Evolutionary conservation across 2,329 filamentous ascomycete genomes (phyloP).

Genomic region (Podosphaera aphanis): DNA sequence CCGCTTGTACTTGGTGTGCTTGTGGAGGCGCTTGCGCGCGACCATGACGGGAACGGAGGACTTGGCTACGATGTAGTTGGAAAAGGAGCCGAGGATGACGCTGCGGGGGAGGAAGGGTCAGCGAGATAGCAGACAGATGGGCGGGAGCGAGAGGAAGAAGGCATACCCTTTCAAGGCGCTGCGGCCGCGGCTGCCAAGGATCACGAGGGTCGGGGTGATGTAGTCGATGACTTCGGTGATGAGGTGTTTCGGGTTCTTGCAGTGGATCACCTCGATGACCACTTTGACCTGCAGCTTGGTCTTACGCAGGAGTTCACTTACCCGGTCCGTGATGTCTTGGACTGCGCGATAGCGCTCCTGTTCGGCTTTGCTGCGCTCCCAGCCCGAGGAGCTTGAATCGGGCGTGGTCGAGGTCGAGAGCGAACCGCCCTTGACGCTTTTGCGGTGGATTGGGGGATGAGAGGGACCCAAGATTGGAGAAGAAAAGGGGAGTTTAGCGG

Average conservation of each 20-base stretch:
- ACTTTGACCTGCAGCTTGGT: conserved; percentile 81
- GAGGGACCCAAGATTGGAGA: conserved; percentile 8
- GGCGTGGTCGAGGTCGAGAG: conserved; percentile 5
- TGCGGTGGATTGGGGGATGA: conserved; percentile 6
- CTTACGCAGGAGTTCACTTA: conserved; percentile 69
- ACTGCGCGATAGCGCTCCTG: conserved; percentile 61
- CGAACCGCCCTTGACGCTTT: background rate
- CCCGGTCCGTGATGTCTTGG: conserved; percentile 62
- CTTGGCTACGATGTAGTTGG: conserved; percentile 91
- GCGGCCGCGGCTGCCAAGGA: conserved; percentile 74
- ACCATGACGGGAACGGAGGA: conserved; percentile 97
- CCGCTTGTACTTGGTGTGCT: conserved; percentile 62
- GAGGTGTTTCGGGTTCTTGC: conserved; percentile 90
- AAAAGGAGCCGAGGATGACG: conserved; percentile 86
- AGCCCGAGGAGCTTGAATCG: conserved; percentile 15
- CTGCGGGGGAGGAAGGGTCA: conserved; percentile 22
- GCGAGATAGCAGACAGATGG: background rate
- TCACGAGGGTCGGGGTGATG: conserved; percentile 73
- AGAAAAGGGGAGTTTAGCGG: conserved; percentile 15
- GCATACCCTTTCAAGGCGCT: conserved; percentile 80
- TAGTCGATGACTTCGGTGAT: conserved; percentile 94
- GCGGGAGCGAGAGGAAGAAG: conserved; percentile 6
- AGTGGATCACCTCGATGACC: conserved; percentile 89
- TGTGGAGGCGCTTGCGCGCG: conserved; percentile 67
- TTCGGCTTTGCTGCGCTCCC: conserved; percentile 37